These are phyloP conservation scores for Panus rudis DNA, from an alignment of 768 basidiomycete genomes.

Conservation along the genomic window DNA sequence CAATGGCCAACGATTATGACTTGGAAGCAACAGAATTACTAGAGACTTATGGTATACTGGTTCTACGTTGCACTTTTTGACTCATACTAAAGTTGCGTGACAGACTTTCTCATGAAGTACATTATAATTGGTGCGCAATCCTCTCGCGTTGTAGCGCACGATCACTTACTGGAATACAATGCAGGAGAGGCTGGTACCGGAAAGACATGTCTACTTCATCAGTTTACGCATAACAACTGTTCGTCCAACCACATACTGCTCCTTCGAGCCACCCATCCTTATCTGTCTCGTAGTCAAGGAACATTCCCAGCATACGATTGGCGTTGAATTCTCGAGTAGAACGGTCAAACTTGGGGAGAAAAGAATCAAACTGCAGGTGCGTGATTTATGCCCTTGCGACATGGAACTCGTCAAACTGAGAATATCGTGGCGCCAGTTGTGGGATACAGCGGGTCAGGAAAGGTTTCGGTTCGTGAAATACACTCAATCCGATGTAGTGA, in stretches of 20 bases:
- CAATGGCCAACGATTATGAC: conserved; percentile 49
- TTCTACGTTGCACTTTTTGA: background rate
- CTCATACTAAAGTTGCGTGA: background rate
- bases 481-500: conserved; percentile 11
- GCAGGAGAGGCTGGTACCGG: conserved; percentile 94
- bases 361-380: conserved; percentile 89
- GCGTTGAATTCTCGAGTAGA: conserved; percentile 95
- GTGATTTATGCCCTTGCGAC: conserved; percentile 15
- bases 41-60: conserved; percentile 79
- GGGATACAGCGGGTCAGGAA: conserved; percentile 98
- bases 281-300: conserved; percentile 82
- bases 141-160: conserved; percentile 1
- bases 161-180: conserved; percentile 6
- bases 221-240: conserved; percentile 96
- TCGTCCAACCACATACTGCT: background rate
- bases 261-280: conserved; percentile 7
- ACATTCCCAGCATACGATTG: conserved; percentile 96
- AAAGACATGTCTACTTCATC: conserved; percentile 94
- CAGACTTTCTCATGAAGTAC: conserved; percentile 99
- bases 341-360: conserved; percentile 92
- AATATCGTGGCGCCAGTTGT: conserved; percentile 58
- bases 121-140: conserved; percentile 83
- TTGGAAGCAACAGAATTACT: conserved; percentile 86
- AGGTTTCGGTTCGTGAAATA: conserved; percentile 61
- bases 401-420: conserved; percentile 11